phyloP scores from a whole-genome alignment of 2,329 filamentous ascomycete genomes.

The Aspergillus sp. region DNA sequence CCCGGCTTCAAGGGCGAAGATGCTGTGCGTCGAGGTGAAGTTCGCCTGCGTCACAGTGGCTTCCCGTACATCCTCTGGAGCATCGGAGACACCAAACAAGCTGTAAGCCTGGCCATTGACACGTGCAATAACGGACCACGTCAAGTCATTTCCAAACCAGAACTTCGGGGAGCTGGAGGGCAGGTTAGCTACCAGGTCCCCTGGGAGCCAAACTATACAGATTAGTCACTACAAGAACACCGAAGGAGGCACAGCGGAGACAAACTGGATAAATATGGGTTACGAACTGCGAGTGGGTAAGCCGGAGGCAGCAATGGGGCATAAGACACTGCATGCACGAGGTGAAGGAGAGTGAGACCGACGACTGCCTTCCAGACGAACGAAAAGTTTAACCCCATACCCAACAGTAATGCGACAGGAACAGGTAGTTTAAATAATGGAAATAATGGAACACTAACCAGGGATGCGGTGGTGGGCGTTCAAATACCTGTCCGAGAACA shows the following conservation, averaged over 20 bases:
- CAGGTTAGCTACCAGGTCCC: conserved; percentile 24
- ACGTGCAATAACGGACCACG: conserved; percentile 33
- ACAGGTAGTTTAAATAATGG: too few species aligned
- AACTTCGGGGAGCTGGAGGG: conserved; percentile 30
- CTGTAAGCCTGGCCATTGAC: conserved; percentile 31
- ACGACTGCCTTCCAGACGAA: background rate
- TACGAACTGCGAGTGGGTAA: conserved; percentile 34
- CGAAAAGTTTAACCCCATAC: too few species aligned
- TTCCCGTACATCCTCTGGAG: conserved; percentile 16
- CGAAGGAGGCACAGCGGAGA: background rate
- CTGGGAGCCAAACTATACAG: conserved; percentile 31
- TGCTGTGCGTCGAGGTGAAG: conserved; percentile 33
- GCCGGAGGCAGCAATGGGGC: conserved; percentile 22
- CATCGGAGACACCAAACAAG: conserved; percentile 29
- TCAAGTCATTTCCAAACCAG: conserved; percentile 30
- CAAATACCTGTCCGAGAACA: background rate
- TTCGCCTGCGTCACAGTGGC: conserved; percentile 22
- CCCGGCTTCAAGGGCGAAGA: conserved; percentile 29
- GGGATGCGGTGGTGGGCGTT: background rate
- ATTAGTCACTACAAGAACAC: conserved; percentile 1
- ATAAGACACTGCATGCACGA: conserved; percentile 7
- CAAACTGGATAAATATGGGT: conserved; percentile 30
- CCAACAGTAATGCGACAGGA: too few species aligned
- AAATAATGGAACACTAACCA: too few species aligned
- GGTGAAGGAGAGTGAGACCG: conserved; percentile 2